Conservation (phyloP, 208 protist genomes). For the Leishmania aethiopica region DNA sequence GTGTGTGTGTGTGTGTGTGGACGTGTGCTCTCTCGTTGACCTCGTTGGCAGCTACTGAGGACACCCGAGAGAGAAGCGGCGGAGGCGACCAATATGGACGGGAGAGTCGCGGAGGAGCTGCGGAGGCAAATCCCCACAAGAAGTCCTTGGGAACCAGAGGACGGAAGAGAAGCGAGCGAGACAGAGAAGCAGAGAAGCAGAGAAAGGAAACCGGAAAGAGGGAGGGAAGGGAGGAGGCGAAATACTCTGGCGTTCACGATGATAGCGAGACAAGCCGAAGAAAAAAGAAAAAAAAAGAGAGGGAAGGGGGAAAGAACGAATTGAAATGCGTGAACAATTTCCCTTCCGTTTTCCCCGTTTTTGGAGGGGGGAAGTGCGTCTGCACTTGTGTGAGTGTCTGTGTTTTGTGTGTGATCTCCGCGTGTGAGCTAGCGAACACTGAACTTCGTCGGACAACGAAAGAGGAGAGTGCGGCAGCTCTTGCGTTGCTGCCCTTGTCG, state of each 20-base stretch:
- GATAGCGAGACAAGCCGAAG: too few relatives aligned
- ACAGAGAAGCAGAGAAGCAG: background rate
- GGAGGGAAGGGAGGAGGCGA: background rate
- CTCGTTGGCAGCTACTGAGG: too few relatives aligned
- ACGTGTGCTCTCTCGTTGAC: too few relatives aligned
- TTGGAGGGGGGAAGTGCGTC: background rate
- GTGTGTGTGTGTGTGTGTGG: background rate
- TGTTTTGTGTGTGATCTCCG: background rate
- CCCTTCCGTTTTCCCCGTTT: background rate
- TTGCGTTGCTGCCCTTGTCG: background rate
- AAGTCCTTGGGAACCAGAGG: background rate
- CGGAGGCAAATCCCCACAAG: background rate
- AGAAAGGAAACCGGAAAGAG: slow-evolving; percentile 2
- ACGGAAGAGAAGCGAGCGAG: slow-evolving; percentile 2
- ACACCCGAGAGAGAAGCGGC: too few relatives aligned
- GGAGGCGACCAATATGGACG: background rate
- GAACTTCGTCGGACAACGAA: background rate
- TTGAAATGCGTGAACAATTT: background rate
- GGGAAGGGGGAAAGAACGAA: background rate
- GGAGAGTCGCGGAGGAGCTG: background rate
- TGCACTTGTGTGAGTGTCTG: background rate
- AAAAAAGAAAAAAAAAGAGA: background rate
- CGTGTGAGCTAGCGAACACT: background rate
- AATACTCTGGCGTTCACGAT: too few relatives aligned
- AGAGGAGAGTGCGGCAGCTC: background rate